Evolutionary conservation across 2,329 filamentous ascomycete species (phyloP).

Genomic region (Diaporthe sp.): DNA sequence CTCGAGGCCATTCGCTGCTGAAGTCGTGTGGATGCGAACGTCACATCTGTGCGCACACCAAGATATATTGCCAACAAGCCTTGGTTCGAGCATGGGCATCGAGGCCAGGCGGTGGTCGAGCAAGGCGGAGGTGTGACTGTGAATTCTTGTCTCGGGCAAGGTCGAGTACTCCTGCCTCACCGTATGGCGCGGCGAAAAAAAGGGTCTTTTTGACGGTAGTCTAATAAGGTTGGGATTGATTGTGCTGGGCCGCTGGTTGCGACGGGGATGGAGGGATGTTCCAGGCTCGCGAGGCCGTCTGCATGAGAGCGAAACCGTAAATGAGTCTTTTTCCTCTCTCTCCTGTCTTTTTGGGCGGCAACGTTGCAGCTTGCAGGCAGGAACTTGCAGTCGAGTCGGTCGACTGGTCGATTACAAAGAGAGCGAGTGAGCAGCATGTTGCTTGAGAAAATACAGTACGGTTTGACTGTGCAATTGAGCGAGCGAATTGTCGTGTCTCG

Average conservation of each 20-base stretch:
- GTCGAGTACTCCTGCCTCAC: background rate
- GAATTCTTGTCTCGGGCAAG: background rate
- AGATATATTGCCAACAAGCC: conserved; percentile 21
- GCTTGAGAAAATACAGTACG: background rate
- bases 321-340: background rate
- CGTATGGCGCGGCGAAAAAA: background rate
- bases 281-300: conserved; percentile 15
- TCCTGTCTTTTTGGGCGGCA: conserved; percentile 4
- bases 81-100: background rate
- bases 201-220: background rate
- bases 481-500: background rate
- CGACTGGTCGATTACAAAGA: background rate
- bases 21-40: conserved; percentile 3
- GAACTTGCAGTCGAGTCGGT: background rate
- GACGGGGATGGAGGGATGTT: conserved; percentile 20
- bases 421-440: background rate
- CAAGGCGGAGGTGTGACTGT: conserved; percentile 1
- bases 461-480: background rate
- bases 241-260: conserved; percentile 27
- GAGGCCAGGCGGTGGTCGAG: background rate
- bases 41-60: conserved; percentile 18
- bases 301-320: conserved; percentile 23
- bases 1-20: background rate
- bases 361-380: conserved; percentile 18
- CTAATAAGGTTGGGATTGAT: conserved; percentile 22